Evolutionary conservation across 176 grass and related monocot genomes (phyloP).

Genomic region (Canna indica): DNA sequence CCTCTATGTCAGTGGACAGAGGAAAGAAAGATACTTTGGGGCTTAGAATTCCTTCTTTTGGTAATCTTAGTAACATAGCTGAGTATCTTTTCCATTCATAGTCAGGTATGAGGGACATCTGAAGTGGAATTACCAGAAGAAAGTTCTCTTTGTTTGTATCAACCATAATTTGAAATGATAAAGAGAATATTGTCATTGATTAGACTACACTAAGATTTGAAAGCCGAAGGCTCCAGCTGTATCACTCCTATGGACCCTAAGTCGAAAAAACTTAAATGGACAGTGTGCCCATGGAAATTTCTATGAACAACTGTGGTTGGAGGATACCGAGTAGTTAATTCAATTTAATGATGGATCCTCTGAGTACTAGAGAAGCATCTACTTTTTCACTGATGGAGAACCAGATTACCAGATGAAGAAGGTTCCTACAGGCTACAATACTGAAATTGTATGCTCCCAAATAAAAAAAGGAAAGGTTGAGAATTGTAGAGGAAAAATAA

Average conservation of each 20-base stretch:
- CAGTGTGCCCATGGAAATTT: too few relatives aligned
- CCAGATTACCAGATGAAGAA: neutral
- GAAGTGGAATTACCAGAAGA: constrained; percentile 25
- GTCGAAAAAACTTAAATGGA: too few relatives aligned
- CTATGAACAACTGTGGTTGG: neutral
- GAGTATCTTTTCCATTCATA: constrained; percentile 47
- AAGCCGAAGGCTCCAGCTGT: neutral
- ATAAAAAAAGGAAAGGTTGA: neutral
- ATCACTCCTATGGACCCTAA: neutral
- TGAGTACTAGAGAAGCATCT: constrained; percentile 12
- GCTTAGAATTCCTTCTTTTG: constrained; percentile 14
- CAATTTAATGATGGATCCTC: neutral
- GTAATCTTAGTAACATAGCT: constrained; percentile 14
- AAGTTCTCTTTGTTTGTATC: neutral
- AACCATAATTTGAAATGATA: neutral
- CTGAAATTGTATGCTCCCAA: neutral
- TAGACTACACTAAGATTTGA: neutral
- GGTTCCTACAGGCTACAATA: neutral
- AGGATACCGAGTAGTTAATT: neutral
- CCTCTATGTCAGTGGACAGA: neutral
- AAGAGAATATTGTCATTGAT: constrained; percentile 6
- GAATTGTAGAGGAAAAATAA: neutral
- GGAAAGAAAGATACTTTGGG: constrained; percentile 24
- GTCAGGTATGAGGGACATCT: constrained; percentile 37
- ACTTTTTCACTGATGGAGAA: neutral